Evolutionary conservation across 441 rosid species (phyloP), one percentile per base, ranked within the genome.

Genomic region (Dalechampia spathulata): DNA sequence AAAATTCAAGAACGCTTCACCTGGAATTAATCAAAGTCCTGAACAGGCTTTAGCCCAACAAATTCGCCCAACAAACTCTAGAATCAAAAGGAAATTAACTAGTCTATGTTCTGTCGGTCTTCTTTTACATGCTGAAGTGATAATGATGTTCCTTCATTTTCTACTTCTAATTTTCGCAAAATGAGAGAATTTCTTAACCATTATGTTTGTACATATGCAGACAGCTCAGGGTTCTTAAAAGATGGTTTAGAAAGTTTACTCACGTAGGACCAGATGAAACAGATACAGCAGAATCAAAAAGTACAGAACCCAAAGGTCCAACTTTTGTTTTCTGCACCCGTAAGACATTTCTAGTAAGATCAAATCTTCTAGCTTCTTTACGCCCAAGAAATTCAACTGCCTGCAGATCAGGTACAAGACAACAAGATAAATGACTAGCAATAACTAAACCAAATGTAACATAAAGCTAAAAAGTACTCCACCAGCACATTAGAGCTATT

Each of bases 261-360:
- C 77, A 82, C 96, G 77, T 62, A 2, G 78, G 62, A 63, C 84
- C 86, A 62, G 82, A 78, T 38, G 86, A 87, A 67, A 93, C 61
- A 51, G 87, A 76, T 61, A 93, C 81, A 57, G 93, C 96, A 61
- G 99, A 93, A 73, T 89, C 97, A 72, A 89, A 89, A 70, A 85
- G 79, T 44, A 51, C 67, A 51, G 83, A 75, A 64, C 94, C 92
- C 53, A 89, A 75, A 60, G 99, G 99, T 54, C 96, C 97, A 71
- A 93, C 96, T 76, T 87, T 93, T 63, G 90, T 80, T 74, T 85
- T 93, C 65, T 83, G 83, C 34, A 79, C 93, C 34, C 52, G 37
- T 48, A 82, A 63, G 62, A 73, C 86, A 41, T 63, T 55, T 69
- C 69, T 72, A 20, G 92, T 67, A 61, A 93, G 95, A 77, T 89